Conservation (phyloP, 768 basidiomycete genomes). For the Sporobolomyces roseus region DNA sequence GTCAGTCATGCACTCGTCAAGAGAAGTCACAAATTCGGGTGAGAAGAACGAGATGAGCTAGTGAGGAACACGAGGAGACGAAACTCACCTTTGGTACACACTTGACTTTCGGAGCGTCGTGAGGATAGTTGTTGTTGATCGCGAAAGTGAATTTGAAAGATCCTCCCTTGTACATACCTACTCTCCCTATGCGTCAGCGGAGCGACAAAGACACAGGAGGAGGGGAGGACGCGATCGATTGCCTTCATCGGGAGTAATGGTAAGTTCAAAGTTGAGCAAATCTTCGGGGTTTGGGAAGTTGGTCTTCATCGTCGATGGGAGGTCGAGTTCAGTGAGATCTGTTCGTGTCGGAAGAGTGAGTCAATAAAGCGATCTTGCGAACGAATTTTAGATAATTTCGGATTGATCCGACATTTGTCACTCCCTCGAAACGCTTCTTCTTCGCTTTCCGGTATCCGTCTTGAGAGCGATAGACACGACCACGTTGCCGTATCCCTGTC, state of each 20-base stretch:
- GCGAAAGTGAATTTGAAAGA: constrained; percentile 87
- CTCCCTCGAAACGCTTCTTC: too few relatives aligned
- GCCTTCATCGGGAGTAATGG: constrained; percentile 97
- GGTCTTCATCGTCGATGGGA: constrained; percentile 94
- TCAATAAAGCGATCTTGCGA: not conserved
- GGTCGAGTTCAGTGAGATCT: constrained; percentile 96
- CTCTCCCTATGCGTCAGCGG: not conserved
- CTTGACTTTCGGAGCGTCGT: constrained; percentile 98
- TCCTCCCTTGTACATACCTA: constrained; percentile 98
- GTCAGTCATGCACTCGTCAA: too few relatives aligned
- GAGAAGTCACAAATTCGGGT: too few relatives aligned
- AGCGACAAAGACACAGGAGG: not conserved
- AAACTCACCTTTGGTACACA: constrained; percentile 80
- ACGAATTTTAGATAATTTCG: not conserved
- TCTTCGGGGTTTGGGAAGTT: constrained; percentile 85
- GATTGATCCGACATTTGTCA: not conserved
- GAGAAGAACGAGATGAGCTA: too few relatives aligned
- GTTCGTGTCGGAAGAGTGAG: not conserved
- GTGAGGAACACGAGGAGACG: too few relatives aligned
- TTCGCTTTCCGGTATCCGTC: too few relatives aligned
- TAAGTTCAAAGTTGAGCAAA: constrained; percentile 93
- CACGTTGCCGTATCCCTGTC: too few relatives aligned
- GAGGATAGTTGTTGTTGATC: constrained; percentile 97
- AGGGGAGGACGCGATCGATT: constrained; percentile 38
- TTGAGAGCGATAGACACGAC: too few relatives aligned